These are phyloP conservation scores for Phytopythium chamaehyphon DNA, from an alignment of 352 stramenopile species.

Conservation along the genomic window DNA sequence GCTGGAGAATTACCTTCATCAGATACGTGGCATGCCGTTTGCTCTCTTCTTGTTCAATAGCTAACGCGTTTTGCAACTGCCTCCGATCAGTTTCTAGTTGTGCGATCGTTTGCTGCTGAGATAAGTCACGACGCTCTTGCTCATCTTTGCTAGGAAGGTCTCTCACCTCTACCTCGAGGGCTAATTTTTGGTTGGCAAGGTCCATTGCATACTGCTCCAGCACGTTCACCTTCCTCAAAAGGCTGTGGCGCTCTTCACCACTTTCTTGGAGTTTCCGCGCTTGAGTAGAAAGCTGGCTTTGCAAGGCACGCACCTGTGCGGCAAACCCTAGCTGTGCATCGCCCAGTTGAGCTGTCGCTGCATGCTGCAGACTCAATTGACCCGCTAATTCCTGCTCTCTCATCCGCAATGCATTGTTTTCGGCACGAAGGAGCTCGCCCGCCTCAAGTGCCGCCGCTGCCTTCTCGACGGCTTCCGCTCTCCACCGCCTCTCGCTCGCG, in stretches of 20 bases:
- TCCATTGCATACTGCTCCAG: too few species aligned
- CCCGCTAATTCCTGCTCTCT: constrained; percentile 7
- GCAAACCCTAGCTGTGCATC: not conserved
- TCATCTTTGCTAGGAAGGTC: constrained; percentile 10
- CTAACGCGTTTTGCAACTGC: not conserved
- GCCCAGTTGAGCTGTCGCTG: not conserved
- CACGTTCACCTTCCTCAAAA: too few species aligned
- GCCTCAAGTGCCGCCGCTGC: constrained; percentile 30
- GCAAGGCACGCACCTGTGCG: not conserved
- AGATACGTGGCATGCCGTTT: constrained; percentile 24
- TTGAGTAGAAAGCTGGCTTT: constrained; percentile 8
- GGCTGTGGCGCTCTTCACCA: too few species aligned
- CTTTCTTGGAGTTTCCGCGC: not conserved
- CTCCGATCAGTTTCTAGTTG: not conserved
- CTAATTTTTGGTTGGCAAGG: too few species aligned
- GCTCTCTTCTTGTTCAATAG: constrained; percentile 16
- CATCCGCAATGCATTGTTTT: not conserved
- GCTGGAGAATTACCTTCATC: constrained; percentile 19
- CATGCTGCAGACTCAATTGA: not conserved
- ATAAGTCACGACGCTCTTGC: constrained; percentile 14
- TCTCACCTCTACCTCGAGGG: constrained; percentile 2
- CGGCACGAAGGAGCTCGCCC: constrained; percentile 11
- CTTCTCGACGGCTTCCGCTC: constrained; percentile 36
- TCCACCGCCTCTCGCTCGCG: constrained; percentile 13
- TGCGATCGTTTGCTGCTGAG: not conserved